These are phyloP conservation scores for Microsporum ferrugineum DNA, from an alignment of 2,329 filamentous ascomycete genomes.

Conservation along the genomic window DNA sequence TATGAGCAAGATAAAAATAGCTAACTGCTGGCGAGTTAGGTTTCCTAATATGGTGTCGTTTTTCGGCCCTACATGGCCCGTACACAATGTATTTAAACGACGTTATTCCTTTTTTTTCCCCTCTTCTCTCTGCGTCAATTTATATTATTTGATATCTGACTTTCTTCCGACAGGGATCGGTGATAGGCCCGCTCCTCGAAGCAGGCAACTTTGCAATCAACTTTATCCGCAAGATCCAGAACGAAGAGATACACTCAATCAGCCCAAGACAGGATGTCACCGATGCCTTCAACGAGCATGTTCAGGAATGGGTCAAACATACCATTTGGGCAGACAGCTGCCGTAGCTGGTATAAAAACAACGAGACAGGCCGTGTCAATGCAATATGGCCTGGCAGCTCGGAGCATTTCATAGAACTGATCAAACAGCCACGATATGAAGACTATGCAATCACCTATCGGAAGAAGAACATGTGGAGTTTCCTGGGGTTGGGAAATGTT, in stretches of 20 bases:
- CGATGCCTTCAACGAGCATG: constrained; percentile 26
- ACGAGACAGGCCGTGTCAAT: constrained; percentile 33
- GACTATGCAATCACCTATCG: constrained; percentile 32
- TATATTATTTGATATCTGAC: constrained; percentile 16
- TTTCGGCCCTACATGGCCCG: constrained; percentile 28
- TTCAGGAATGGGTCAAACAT: constrained; percentile 24
- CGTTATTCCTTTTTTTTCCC: neutral
- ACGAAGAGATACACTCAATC: constrained; percentile 24
- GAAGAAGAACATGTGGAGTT: constrained; percentile 23
- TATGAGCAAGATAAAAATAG: neutral
- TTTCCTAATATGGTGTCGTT: constrained; percentile 28
- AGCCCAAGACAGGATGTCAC: constrained; percentile 23
- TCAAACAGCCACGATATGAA: constrained; percentile 33
- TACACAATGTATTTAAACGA: constrained; percentile 32
- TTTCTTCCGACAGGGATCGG: constrained; percentile 18
- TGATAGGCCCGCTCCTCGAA: constrained; percentile 16
- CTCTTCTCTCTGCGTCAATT: neutral
- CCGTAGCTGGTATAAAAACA: constrained; percentile 24
- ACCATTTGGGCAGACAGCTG: constrained; percentile 23
- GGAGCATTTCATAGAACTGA: constrained; percentile 38
- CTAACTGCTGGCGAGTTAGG: constrained; percentile 8
- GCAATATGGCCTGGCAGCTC: constrained; percentile 43
- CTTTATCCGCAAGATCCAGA: constrained; percentile 24
- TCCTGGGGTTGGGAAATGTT: constrained; percentile 24
- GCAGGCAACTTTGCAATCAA: constrained; percentile 23